Evolutionary conservation across 2,329 filamentous ascomycete species (phyloP).

Genomic region (Talaromyces pinophilus): DNA sequence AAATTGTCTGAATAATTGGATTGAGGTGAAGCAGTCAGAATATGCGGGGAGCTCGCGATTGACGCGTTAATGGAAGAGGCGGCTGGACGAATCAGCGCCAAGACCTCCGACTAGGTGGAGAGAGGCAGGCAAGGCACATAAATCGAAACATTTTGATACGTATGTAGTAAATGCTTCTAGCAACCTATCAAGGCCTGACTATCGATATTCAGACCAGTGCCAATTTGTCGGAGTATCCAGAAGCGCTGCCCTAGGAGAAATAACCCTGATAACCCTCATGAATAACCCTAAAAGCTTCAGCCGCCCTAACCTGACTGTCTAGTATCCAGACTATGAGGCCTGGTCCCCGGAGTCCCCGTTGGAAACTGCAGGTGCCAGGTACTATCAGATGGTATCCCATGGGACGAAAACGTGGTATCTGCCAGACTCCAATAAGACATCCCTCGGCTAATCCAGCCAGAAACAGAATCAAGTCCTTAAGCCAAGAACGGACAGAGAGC

Average conservation of each 20-base stretch:
- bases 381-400: neutral
- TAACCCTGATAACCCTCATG: neutral
- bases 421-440: neutral
- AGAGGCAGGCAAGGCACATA: neutral
- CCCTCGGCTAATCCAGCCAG: neutral
- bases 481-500: constrained; percentile 5
- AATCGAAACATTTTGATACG: neutral
- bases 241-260: neutral
- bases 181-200: neutral
- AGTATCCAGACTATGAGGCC: neutral
- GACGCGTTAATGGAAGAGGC: constrained; percentile 15
- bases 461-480: neutral
- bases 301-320: neutral
- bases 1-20: neutral
- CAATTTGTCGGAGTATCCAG: neutral
- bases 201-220: neutral
- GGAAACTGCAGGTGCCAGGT: neutral
- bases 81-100: constrained; percentile 13
- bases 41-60: constrained; percentile 15
- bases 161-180: neutral
- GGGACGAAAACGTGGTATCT: neutral
- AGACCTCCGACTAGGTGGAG: neutral
- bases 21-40: neutral
- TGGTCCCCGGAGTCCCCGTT: neutral
- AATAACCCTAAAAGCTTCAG: neutral